A percentile compares a stretch with the other conserved stretches of the same genome.
Conservation (phyloP, 345 rosid genomes). For the Clarkia xantiana region DNA sequence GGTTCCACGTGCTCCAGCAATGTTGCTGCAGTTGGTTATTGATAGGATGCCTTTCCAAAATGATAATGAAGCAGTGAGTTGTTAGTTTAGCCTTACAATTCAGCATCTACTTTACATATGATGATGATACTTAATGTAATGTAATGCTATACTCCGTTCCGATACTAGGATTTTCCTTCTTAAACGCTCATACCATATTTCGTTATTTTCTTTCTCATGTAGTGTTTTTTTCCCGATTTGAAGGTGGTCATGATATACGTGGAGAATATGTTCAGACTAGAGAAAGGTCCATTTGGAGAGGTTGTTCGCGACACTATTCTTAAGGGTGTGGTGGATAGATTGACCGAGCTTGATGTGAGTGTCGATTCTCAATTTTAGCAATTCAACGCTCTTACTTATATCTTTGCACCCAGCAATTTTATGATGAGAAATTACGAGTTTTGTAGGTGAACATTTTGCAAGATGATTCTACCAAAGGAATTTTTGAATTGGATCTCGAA, state of each 20-base stretch:
- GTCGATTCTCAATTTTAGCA: conserved; percentile 1
- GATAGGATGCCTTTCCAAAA: too few relatives aligned
- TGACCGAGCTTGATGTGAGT: conserved; percentile 87
- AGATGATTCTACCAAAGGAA: conserved; percentile 60
- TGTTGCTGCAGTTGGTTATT: too few relatives aligned
- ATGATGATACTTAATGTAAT: too few relatives aligned
- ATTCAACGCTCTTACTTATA: background rate
- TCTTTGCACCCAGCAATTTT: too few relatives aligned
- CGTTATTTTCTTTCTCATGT: background rate
- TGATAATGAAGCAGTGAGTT: conserved; percentile 8
- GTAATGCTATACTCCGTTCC: too few relatives aligned
- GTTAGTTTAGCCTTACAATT: too few relatives aligned
- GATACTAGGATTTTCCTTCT: background rate
- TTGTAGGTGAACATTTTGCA: conserved; percentile 61
- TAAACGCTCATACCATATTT: background rate
- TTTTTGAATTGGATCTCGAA: conserved; percentile 76
- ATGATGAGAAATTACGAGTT: too few relatives aligned
- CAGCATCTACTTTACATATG: too few relatives aligned
- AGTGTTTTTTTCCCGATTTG: conserved; percentile 5
- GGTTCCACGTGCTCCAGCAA: too few relatives aligned
- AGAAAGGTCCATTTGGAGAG: conserved; percentile 51
- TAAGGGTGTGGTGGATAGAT: conserved; percentile 53
- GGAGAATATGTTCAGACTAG: conserved; percentile 76
- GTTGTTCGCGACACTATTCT: conserved; percentile 59
- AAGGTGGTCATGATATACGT: conserved; percentile 31